A percentile compares a stretch with the other conserved stretches of the same genome.
phyloP scores from a whole-genome alignment of 2,329 filamentous ascomycete species.

The Colletotrichum sp. region DNA sequence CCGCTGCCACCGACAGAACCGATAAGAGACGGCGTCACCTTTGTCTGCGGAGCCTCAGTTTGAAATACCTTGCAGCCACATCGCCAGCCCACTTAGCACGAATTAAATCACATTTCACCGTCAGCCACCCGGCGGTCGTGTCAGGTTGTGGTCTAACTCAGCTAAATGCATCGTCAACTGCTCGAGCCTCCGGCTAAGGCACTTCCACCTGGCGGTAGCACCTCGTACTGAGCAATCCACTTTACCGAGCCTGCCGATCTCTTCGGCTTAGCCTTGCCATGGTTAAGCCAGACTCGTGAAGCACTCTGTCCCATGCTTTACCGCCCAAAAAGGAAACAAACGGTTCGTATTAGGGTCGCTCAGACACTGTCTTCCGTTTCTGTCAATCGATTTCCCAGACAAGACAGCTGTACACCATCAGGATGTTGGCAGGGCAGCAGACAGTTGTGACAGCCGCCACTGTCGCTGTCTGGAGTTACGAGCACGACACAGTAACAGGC shows the following conservation, averaged over 20 bases:
- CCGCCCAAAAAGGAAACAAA: not conserved
- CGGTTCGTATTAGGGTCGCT: not conserved
- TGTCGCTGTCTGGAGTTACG: not conserved
- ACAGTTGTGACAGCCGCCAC: constrained; percentile 8
- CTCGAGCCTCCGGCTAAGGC: not conserved
- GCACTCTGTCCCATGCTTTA: not conserved
- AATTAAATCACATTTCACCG: not conserved
- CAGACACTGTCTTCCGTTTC: constrained; percentile 1
- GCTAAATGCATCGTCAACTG: not conserved
- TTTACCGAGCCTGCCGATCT: not conserved
- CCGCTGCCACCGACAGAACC: not conserved
- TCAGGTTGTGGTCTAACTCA: not conserved
- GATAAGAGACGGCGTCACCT: not conserved
- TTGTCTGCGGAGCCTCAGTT: not conserved
- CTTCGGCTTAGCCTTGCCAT: not conserved
- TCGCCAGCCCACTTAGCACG: not conserved
- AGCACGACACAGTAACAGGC: not conserved
- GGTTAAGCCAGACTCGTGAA: not conserved
- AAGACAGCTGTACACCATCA: constrained; percentile 10
- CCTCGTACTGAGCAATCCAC: not conserved
- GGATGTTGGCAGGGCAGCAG: not conserved
- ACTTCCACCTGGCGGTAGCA: not conserved
- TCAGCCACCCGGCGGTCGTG: not conserved
- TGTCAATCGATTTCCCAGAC: not conserved
- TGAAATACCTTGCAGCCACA: not conserved